phyloP scores from a whole-genome alignment of 2,329 filamentous ascomycete genomes.

The Trichoderma citrinoviride region DNA sequence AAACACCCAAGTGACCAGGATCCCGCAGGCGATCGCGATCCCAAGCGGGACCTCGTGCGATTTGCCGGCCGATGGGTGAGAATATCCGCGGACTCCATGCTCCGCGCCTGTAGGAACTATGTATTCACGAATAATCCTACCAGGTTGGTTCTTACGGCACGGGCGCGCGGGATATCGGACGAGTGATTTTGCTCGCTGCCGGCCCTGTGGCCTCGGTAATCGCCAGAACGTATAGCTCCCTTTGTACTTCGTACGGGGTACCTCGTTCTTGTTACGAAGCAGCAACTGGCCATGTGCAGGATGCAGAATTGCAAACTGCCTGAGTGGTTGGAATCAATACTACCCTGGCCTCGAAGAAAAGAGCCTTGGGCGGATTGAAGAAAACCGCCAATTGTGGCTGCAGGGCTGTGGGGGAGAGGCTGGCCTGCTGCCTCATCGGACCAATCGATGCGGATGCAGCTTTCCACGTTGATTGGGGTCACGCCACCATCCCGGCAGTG shows the following conservation, averaged over 20 bases:
- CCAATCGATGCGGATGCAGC: constrained; percentile 1
- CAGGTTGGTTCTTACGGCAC: not conserved
- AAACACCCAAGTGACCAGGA: not conserved
- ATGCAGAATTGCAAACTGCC: not conserved
- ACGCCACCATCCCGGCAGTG: constrained; percentile 19
- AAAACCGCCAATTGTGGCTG: constrained; percentile 8
- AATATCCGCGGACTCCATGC: not conserved
- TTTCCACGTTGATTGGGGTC: constrained; percentile 9
- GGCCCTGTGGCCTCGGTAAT: not conserved
- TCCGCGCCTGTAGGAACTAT: not conserved
- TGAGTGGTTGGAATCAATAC: not conserved
- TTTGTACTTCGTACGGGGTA: no score
- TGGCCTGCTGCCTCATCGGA: not conserved
- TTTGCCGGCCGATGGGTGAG: not conserved
- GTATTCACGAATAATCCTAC: no score
- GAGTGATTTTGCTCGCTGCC: not conserved
- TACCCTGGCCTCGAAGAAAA: not conserved
- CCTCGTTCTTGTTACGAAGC: not conserved
- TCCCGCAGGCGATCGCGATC: not conserved
- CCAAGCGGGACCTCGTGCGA: not conserved
- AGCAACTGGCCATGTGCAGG: not conserved
- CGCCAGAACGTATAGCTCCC: not conserved
- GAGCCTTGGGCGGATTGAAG: not conserved
- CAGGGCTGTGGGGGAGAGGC: not conserved
- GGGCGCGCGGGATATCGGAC: not conserved